Conservation (phyloP, 495 filamentous ascomycete species). For the Thermothielavioides terrestris region DNA sequence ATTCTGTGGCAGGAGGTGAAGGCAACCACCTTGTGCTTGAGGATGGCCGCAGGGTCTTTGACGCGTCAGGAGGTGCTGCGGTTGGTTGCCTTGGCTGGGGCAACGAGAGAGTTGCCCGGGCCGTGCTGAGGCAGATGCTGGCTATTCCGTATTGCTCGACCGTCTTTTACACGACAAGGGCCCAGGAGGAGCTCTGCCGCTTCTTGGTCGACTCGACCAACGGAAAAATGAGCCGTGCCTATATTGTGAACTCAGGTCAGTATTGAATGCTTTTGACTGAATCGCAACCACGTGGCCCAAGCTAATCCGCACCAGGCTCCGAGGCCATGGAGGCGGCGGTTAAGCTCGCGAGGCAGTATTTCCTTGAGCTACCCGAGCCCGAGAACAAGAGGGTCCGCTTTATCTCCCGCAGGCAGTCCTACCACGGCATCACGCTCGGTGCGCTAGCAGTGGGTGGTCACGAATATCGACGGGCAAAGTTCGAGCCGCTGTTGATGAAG, state of each 20-base stretch:
- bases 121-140: constrained; percentile 35
- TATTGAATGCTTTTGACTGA: too few species aligned
- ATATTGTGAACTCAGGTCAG: constrained; percentile 52
- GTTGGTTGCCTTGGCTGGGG: constrained; percentile 46
- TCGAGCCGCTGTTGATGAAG: constrained; percentile 53
- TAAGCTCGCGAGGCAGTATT: constrained; percentile 63
- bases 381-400: constrained; percentile 42
- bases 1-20: constrained; percentile 16
- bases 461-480: constrained; percentile 51
- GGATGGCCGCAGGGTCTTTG: constrained; percentile 56
- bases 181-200: constrained; percentile 34
- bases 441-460: constrained; percentile 58
- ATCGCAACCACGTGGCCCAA: too few species aligned
- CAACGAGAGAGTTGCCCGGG: constrained; percentile 34
- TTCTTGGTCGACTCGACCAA: constrained; percentile 38
- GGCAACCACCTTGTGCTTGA: constrained; percentile 39
- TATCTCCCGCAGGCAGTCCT: constrained; percentile 61
- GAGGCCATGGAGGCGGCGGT: constrained; percentile 38
- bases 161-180: constrained; percentile 34
- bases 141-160: constrained; percentile 38
- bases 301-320: constrained; percentile 28
- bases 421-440: constrained; percentile 68
- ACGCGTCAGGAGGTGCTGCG: constrained; percentile 49
- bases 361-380: constrained; percentile 38
- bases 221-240: constrained; percentile 37